These are phyloP conservation scores for Pelargonium exstipulatum DNA, from an alignment of 441 rosid genomes.

Conservation along the genomic window DNA sequence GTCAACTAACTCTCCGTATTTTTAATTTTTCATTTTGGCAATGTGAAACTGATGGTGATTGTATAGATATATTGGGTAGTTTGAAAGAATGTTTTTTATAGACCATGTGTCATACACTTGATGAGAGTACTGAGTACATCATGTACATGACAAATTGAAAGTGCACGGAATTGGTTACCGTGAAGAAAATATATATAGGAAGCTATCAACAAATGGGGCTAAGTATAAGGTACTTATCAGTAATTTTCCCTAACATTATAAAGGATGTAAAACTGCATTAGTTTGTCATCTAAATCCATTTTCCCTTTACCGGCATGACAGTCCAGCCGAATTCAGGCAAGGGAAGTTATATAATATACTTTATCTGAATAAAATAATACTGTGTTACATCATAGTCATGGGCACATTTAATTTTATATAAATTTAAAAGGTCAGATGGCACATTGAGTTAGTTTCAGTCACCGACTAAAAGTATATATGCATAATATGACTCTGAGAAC, in stretches of 20 bases:
- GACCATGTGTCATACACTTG: no score
- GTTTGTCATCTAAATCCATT: not conserved
- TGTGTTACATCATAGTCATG: not conserved
- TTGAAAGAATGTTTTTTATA: no score
- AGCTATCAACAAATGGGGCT: no score
- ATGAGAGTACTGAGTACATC: no score
- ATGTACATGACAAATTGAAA: no score
- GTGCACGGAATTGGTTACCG: no score
- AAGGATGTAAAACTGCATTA: not conserved
- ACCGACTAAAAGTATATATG: not conserved
- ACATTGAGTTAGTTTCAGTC: not conserved
- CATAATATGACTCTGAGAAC: not conserved
- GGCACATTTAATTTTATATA: not conserved
- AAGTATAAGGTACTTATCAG: not conserved
- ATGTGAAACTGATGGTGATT: no score
- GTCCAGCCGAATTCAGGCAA: slow-evolving; percentile 1
- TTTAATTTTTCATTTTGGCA: no score
- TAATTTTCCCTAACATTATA: not conserved
- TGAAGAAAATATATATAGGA: not conserved
- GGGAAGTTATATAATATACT: not conserved
- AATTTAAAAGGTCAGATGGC: not conserved
- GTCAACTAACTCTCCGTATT: no score
- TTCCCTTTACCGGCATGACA: not conserved
- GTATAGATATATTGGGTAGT: no score
- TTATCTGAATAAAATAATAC: not conserved